Base-by-base conservation (phyloP, 2,329 filamentous ascomycete genomes). In the Alternaria consortialis region DNA sequence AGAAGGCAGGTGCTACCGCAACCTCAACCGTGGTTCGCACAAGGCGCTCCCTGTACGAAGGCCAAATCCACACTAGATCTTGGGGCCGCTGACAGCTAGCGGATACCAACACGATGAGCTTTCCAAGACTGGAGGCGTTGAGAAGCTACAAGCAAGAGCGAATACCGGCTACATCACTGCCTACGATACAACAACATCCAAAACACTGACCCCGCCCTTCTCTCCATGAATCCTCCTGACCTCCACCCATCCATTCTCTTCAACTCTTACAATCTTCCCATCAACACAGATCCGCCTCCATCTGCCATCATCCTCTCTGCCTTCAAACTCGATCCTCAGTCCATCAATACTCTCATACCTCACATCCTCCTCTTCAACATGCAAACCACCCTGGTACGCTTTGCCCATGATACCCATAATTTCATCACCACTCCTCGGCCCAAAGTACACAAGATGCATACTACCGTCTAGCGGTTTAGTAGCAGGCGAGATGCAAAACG, bases 201-300 rank as follows among this genome's bases (percentile, higher is more conserved):
- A 55, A 2, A 82, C 78, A 6, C 70, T 70, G 37, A 72, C 68
- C 7, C 77, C 74, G 20, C 86, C 83, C 70, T 80, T 85, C 62
- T 77, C 32, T 71, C 68, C 8, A 77, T 73, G 25, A 0, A 86
- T 83, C 71, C 80, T 85, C 63, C 77, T 79, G 0, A 97, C 85
- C 60, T 87, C 86, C 77, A 97, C 86, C 84, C 87, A 90, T 0
- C 93, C 93, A 2, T 85, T 88, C 53, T 83, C 77, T 20, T 91
- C 90, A 1, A 97, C 81, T 60, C 87, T 85, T 3, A 97, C 87
- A 70, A 97, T 96, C 54, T 90, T 93, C 3, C 94, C 94, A 77
- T 98, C 94, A n/a, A 98, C 84, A 76, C 94, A 98, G 13, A 97
- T 86, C 72, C 94, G 88, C 62, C 94, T 84, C 93, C 93, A 97